Evolutionary conservation across 805 yeast genomes (phyloP).

Genomic region (Wilhelminamyces savonicus): DNA sequence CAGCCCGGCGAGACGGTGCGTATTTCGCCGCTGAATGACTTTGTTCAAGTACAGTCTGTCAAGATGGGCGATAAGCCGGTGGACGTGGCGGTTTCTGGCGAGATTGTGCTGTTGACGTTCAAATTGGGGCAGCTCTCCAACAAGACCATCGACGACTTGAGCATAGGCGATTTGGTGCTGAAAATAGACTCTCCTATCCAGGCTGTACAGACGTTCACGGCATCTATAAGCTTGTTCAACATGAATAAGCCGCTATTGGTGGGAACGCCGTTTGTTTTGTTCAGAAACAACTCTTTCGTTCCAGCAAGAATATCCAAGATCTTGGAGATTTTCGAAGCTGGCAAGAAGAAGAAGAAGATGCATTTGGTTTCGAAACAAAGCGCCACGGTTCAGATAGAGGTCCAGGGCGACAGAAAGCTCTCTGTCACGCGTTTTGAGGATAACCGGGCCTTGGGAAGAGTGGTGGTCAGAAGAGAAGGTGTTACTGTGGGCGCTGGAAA

Average conservation of each 20-base stretch:
- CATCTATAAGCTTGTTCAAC: conserved; percentile 28
- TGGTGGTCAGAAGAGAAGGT: conserved; percentile 68
- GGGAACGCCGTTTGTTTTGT: conserved; percentile 73
- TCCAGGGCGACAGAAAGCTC: conserved; percentile 39
- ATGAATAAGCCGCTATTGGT: conserved; percentile 65
- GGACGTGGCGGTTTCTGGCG: conserved; percentile 55
- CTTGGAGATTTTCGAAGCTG: neutral
- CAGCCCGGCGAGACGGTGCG: conserved; percentile 65
- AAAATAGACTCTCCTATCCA: conserved; percentile 17
- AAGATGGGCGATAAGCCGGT: conserved; percentile 32
- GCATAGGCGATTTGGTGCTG: conserved; percentile 51
- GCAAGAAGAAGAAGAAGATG: conserved; percentile 38
- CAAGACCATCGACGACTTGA: conserved; percentile 49
- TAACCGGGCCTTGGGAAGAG: conserved; percentile 52
- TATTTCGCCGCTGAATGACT: conserved; percentile 46
- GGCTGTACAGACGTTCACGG: conserved; percentile 22
- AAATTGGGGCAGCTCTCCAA: conserved; percentile 42
- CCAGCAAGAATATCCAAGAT: conserved; percentile 58
- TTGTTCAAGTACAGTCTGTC: conserved; percentile 37
- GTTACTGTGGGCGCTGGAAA: conserved; percentile 62
- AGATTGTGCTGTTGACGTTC: conserved; percentile 44
- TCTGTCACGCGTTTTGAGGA: conserved; percentile 48
- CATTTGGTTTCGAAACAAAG: conserved; percentile 56
- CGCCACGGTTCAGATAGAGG: conserved; percentile 52
- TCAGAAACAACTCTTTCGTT: conserved; percentile 66